Base-by-base conservation (phyloP, 2,329 filamentous ascomycete genomes). In the Neonectria faginata region DNA sequence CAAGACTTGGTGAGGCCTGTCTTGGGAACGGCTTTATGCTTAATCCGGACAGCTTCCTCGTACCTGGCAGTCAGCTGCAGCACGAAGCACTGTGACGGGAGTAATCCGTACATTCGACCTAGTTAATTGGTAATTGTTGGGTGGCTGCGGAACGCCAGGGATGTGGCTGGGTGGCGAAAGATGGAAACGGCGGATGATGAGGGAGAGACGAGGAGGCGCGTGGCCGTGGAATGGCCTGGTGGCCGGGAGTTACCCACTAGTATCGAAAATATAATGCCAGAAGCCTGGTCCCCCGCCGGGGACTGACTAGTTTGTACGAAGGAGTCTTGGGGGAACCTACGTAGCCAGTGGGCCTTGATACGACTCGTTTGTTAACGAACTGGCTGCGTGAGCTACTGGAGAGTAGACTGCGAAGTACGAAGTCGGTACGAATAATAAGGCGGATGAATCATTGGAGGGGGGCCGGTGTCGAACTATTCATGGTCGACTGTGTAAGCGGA, bases 1-100 rank as follows among this genome's bases (percentile, higher is more conserved):
- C 36, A n/a, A 39, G 8, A 41, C 41, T 27, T 27, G 22, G 39
- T 33, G 60, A 65, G 51, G 36, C 45, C 31, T 20, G 44, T 29
- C 18, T 57, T 54, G 33, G 51, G 39, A 64, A 42, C 31, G 45
- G 45, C 39, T 41, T 60, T 60, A 64, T 61, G 57, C 62, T 61
- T 57, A 64, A 61, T 53, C 57, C 47, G 57, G 44, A 41, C 44
- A 18, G 29, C 45, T 10, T 36, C 27, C 57, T 64, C 62, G 62
- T 57, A 42, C 57, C 47, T 60, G 51, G 36, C 61, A 33, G 50
- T 65, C 50, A 52, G 56, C 48, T 39, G 57, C 45, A 51, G 57
- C 45, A n/a, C n/a, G 48, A 27, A 42, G 39, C 39, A 42, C n/a
- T 10, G 39, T 42, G 39, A 42, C 39, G 18, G n/a, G 51, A 54